Evolutionary conservation across 805 yeast species (phyloP).

Genomic region (Candida caryicola): DNA sequence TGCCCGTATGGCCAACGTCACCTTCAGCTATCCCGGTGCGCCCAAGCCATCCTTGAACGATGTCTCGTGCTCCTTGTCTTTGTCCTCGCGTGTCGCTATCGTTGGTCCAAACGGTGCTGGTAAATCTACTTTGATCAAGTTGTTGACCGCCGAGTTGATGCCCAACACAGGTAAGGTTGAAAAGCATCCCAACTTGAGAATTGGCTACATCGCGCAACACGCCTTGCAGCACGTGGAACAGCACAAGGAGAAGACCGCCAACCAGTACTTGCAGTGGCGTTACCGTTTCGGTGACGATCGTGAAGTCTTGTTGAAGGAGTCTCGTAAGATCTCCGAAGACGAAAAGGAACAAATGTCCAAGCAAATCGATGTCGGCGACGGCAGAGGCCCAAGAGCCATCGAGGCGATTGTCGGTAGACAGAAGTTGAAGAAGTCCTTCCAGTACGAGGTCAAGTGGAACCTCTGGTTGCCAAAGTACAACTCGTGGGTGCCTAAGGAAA

Average conservation of each 20-base stretch:
- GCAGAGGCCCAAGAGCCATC: conserved; percentile 80
- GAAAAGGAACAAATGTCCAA: conserved; percentile 76
- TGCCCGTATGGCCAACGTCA: conserved; percentile 79
- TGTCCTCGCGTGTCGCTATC: conserved; percentile 96
- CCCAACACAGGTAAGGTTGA: conserved; percentile 89
- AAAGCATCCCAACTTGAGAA: conserved; percentile 96
- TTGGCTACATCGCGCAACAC: conserved; percentile 98
- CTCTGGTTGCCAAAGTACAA: conserved; percentile 89
- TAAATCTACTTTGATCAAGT: conserved; percentile 90
- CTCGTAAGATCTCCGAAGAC: conserved; percentile 75
- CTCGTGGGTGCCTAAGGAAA: conserved; percentile 88
- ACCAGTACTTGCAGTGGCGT: conserved; percentile 98
- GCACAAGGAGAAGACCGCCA: conserved; percentile 97
- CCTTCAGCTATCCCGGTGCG: conserved; percentile 89
- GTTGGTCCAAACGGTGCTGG: conserved; percentile 99
- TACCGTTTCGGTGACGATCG: conserved; percentile 97
- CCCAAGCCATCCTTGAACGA: conserved; percentile 72
- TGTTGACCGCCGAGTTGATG: conserved; percentile 86
- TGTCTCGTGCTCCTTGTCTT: conserved; percentile 86
- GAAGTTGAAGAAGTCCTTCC: conserved; percentile 93
- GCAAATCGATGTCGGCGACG: conserved; percentile 78
- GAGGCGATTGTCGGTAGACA: conserved; percentile 98
- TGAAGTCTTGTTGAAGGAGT: conserved; percentile 90
- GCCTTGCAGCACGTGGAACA: conserved; percentile 96
- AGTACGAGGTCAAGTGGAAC: conserved; percentile 94